Evolutionary conservation across 306 rosid genomes (phyloP), one percentile per base, ranked within the genome.

Genomic region (Comarum palustre): DNA sequence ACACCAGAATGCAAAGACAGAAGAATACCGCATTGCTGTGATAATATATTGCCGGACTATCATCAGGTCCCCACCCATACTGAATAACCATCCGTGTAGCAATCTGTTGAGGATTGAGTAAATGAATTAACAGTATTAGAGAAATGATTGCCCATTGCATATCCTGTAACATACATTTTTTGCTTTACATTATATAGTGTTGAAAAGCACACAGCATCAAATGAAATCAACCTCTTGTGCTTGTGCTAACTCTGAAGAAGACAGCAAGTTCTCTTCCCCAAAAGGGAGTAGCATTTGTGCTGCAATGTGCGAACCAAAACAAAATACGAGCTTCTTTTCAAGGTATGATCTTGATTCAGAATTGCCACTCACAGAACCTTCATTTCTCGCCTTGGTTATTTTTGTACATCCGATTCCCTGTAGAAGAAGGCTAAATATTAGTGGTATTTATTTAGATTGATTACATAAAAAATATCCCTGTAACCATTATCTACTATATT

Each of bases 51-150:
- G 98, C 97, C 71, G 98, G 95, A 86, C 87, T 91, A 81, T 94
- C 97, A 89, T 94, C 97, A 60, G 97, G 98, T 46, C 97, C 98
- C 98, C 98, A 94, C 4, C 98, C 98, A 84, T 91, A 91, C 73
- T 94, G 92, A 85, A 94, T 83, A 78, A 94, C 98, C 98, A 91
- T 94, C 72, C 90, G 82, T 31, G 98, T 94, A 69, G 98, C 97
- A 64, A 94, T 91, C 98, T 94, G 93, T 85, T 73, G 74, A 59
- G 77, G 52, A 64, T 69, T 69, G 48, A 50, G 80, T 36, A 29
- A 64, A 39, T 42, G 15, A 14, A 27, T 70, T 39, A 38, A 6
- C 9, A 29, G 8, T 36, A 41, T 54, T 47, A 32, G 47, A 42
- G 10, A 45, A 58, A 73, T 10, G 48, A 32, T 24, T 8, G 47